These are phyloP conservation scores for Aspergillus sojae DNA, from an alignment of 2,329 filamentous ascomycete species.

Conservation along the genomic window DNA sequence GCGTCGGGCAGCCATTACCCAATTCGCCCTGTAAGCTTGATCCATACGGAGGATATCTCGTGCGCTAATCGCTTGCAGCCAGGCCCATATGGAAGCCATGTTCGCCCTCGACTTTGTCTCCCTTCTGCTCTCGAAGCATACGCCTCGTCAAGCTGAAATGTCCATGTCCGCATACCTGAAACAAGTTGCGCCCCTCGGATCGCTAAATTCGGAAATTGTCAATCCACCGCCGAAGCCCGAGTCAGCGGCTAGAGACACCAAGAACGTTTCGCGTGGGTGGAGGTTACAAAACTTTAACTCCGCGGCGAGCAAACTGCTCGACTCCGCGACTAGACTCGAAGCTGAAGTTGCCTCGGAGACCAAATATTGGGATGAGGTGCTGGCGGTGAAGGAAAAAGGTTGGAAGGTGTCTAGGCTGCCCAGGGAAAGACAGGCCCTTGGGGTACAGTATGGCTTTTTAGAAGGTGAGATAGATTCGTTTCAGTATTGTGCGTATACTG, in stretches of 20 bases:
- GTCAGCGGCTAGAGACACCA: conserved; percentile 56
- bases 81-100: conserved; percentile 54
- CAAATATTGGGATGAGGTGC: conserved; percentile 84
- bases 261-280: conserved; percentile 66
- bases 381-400: conserved; percentile 77
- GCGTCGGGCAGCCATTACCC: conserved; percentile 46
- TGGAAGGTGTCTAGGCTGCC: conserved; percentile 85
- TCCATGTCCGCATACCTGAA: conserved; percentile 74
- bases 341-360: conserved; percentile 78
- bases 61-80: conserved; percentile 30
- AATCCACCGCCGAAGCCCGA: conserved; percentile 62
- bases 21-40: conserved; percentile 44
- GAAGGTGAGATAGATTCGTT: conserved; percentile 58
- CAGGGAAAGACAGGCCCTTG: conserved; percentile 71
- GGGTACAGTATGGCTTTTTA: conserved; percentile 85
- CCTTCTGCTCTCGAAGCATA: conserved; percentile 78
- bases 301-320: conserved; percentile 72
- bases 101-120: conserved; percentile 81
- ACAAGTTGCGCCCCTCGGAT: conserved; percentile 71
- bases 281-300: conserved; percentile 75
- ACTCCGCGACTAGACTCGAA: conserved; percentile 71
- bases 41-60: neutral
- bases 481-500: neutral
- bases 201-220: conserved; percentile 69
- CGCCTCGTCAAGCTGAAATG: conserved; percentile 67